Evolutionary conservation across 139 green algal species (phyloP).

Genomic region (Edaphochlamys debaryana): DNA sequence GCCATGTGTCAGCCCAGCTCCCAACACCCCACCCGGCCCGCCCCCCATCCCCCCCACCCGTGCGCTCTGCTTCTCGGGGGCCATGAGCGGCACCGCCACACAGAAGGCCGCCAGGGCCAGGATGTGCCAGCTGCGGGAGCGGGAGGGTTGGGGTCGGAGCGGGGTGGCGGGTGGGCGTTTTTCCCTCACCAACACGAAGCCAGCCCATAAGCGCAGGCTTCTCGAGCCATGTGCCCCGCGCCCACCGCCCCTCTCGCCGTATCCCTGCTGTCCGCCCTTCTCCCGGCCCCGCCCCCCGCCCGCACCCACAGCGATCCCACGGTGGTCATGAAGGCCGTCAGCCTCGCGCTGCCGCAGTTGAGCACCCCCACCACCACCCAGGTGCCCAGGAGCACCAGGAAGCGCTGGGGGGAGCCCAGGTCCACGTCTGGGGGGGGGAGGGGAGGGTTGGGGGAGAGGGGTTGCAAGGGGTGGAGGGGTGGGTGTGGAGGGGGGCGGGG

Average conservation of each 20-base stretch:
- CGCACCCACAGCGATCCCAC: background rate
- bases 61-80: background rate
- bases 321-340: constrained; percentile 34
- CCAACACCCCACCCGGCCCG: too few species aligned
- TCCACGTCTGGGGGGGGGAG: background rate
- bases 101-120: constrained; percentile 29
- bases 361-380: constrained; percentile 9
- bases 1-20: too few species aligned
- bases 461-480: too few species aligned
- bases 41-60: too few species aligned
- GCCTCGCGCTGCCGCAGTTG: constrained; percentile 15
- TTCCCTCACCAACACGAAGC: too few species aligned
- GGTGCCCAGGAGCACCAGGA: background rate
- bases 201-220: too few species aligned
- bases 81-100: constrained; percentile 12
- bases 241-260: too few species aligned
- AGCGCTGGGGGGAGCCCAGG: background rate
- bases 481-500: too few species aligned
- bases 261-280: too few species aligned
- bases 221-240: too few species aligned
- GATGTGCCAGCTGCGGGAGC: constrained; percentile 23
- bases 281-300: background rate
- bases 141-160: too few species aligned
- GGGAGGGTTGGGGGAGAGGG: background rate
- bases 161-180: too few species aligned